Percentiles rank a stretch among this genome's conserved stretches.
phyloP scores from a whole-genome alignment of 2,329 filamentous ascomycete species.

The Colletotrichum sublineola region DNA sequence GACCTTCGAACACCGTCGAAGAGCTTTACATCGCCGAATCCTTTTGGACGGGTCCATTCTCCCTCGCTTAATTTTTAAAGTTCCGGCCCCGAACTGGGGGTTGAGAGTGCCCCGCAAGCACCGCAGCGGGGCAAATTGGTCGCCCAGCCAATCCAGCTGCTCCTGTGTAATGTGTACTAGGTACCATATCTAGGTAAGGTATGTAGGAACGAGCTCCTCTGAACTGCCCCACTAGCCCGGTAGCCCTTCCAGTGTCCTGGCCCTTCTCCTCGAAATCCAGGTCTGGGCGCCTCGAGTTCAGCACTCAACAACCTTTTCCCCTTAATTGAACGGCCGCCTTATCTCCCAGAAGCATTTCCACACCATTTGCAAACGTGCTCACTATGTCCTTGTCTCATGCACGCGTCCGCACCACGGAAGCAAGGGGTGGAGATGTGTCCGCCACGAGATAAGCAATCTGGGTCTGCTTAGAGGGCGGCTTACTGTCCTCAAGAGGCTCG shows the following conservation, averaged over 20 bases:
- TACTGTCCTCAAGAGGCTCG: neutral
- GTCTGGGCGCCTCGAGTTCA: neutral
- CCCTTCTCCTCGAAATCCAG: neutral
- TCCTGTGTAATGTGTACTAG: no score
- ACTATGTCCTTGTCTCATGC: neutral
- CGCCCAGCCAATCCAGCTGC: neutral
- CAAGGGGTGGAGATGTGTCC: neutral
- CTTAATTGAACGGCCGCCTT: neutral
- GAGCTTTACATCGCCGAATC: neutral
- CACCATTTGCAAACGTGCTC: neutral
- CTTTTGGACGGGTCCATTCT: neutral
- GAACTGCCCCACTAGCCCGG: neutral
- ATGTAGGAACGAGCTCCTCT: neutral
- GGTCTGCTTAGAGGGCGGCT: neutral
- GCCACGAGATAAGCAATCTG: neutral
- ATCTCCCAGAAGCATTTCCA: neutral
- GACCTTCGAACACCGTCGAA: neutral
- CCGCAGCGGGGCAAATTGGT: neutral
- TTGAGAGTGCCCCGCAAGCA: neutral
- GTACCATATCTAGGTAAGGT: no score
- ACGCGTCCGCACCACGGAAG: neutral
- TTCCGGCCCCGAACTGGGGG: constrained; percentile 10
- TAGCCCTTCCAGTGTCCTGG: neutral
- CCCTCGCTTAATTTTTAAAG: constrained; percentile 21
- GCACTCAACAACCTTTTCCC: neutral